Base-by-base conservation (phyloP, 78 protist species). In the Pelomyxa schiedti region DNA sequence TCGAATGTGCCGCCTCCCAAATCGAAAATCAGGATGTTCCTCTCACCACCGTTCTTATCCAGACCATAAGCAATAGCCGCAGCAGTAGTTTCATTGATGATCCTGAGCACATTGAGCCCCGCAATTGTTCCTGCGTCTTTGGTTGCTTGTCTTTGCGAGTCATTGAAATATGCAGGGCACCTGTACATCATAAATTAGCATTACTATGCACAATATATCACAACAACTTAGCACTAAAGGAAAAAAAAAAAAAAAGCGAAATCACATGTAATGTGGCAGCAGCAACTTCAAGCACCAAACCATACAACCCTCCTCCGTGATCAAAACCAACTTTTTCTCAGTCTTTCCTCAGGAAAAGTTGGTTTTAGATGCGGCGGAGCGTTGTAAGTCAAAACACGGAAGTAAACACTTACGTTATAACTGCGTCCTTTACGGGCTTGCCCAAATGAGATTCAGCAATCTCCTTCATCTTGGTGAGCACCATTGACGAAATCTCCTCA, bases 1-100 rank as follows among this genome's bases (percentile, higher is more conserved):
- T 93, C 98, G 74, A 93, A 95, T 63, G 98, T 93, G 36, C 98
- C 98, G 30, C 98, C 98, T 7, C 99, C 99, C 39, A 97, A 81
- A 80, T 97, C 99, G 90, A 85, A 97, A 47, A 97, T 90, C 41
- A 95, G 92, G 36, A 95, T 81, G 81, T 83, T 86, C n/a, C 58
- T 58, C 84, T 93, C 97, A 8, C 66, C n/a, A n/a, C 8, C 69
- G 78, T 74, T 76, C 81, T 90, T 88, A 76, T 95, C 95, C 9
- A 96, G 80, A 35, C 98, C 99, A 85, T 95, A n/a, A 28, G 99
- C 98, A 42, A 96, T 79, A 8, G 98, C 97, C 52, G 98, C 98
- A 58, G 98, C 99, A 3, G 97, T 96, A 69, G 99, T 96, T 82
- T 96, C 98, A 88, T 93, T 95, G 81, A 96, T 88, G 66, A 95